Conservation (phyloP, 2,329 filamentous ascomycete species). For the Beauveria australis region DNA sequence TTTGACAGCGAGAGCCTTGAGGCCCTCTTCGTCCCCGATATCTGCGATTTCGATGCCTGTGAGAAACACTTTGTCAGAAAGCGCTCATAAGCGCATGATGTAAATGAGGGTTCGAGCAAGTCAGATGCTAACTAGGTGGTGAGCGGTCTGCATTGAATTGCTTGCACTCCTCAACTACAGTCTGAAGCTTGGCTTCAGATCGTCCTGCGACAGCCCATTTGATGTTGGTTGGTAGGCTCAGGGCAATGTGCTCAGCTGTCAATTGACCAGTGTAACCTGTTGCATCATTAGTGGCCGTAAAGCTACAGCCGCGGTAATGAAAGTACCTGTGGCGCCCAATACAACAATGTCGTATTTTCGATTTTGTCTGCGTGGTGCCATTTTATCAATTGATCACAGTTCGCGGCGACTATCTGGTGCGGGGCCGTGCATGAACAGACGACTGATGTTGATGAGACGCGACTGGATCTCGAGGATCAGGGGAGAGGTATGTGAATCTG, state of each 20-base stretch:
- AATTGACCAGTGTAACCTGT: constrained; percentile 76
- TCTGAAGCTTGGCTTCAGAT: constrained; percentile 65
- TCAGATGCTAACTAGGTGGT: constrained; percentile 51
- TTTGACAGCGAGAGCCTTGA: constrained; percentile 45
- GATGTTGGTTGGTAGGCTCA: constrained; percentile 62
- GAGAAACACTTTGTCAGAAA: neutral
- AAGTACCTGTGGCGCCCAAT: constrained; percentile 48
- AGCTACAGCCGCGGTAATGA: neutral
- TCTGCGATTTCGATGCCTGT: constrained; percentile 45
- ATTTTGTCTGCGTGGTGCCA: constrained; percentile 41
- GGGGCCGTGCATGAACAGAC: neutral
- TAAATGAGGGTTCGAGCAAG: neutral
- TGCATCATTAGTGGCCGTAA: neutral
- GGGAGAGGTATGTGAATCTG: neutral
- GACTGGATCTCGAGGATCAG: neutral
- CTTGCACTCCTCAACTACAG: constrained; percentile 59
- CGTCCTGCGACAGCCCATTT: constrained; percentile 87
- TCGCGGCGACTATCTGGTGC: neutral
- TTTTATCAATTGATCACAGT: constrained; percentile 17
- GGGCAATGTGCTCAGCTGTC: constrained; percentile 66
- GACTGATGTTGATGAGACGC: constrained; percentile 5
- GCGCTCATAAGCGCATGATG: neutral
- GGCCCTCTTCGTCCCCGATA: constrained; percentile 35
- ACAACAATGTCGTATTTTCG: constrained; percentile 51
- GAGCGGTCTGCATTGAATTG: constrained; percentile 59